Base-by-base conservation (phyloP, 2,329 filamentous ascomycete species). In the Cladosporium sp. region DNA sequence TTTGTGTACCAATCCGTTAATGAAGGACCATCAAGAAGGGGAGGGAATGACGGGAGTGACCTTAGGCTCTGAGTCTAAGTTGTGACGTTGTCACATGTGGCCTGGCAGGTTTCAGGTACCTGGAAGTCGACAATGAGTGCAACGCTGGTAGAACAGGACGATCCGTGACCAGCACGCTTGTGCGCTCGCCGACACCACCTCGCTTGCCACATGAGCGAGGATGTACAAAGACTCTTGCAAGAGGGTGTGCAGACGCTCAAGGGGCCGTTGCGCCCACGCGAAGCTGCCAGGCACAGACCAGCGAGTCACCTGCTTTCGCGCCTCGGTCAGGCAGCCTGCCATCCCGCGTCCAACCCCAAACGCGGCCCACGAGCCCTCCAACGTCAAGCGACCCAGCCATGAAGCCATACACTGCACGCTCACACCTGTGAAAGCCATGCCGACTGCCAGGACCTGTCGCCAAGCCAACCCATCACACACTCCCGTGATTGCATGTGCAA, bases 81-180 rank as follows among this genome's bases (percentile, higher is more conserved):
- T 33, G 46, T 43, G 37, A 43, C 38, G 46, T 49, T 38, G 35
- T 38, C 35, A 38, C 35, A 38, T 38, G 38, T 35, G 38, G 35
- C 16, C 35, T 38, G n/a, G 35, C 13, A 38, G 35, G 35, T 42
- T 49, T 49, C 38, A 49, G 38, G 46, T 32, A 43, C 19, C 35
- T 16, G 35, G 13, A 40, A 40, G 9, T n/a, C 35, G 16, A n/a
- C 13, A n/a, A n/a, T 40, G 35, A 16, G 16, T 16, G 35, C 9
- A 40, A n/a, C 13, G 13, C 16, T 40, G 35, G 35, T 40, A 16
- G 16, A n/a, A 40, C 35, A n/a, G 13, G 16, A n/a, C 13, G 13
- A n/a, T n/a, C 9, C 35, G 35, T 40, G 13, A 40, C 35, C 35
- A 40, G 16, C 16, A n/a, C 13, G 35, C 16, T 16, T n/a, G 13